phyloP scores from a whole-genome alignment of 2,329 filamentous ascomycete species.

The Drechslerella dactyloides region DNA sequence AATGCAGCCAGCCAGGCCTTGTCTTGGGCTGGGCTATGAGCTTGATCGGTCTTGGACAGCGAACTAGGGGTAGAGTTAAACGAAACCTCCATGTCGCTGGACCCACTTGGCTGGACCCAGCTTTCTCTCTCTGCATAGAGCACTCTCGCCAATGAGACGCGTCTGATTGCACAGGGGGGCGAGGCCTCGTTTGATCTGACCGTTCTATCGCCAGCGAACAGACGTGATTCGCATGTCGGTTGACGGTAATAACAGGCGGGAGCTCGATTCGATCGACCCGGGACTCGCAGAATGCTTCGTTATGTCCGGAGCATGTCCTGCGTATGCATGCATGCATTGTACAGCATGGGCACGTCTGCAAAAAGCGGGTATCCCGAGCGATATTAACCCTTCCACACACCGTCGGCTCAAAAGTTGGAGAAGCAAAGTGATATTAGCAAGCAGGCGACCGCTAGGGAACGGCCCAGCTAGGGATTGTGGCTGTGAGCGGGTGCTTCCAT shows the following conservation, averaged over 20 bases:
- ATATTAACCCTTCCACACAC: neutral
- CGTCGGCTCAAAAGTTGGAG: neutral
- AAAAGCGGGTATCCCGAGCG: neutral
- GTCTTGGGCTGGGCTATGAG: neutral
- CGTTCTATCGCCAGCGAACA: neutral
- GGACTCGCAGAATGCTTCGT: neutral
- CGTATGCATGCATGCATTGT: too few relatives aligned
- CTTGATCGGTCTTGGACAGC: too few relatives aligned
- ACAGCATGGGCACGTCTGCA: too few relatives aligned
- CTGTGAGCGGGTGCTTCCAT: too few relatives aligned
- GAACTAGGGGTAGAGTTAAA: too few relatives aligned
- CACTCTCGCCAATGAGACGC: neutral
- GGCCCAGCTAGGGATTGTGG: too few relatives aligned
- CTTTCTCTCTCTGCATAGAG: neutral
- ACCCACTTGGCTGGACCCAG: neutral
- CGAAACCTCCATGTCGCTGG: neutral
- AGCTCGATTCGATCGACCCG: neutral
- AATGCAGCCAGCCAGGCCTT: neutral
- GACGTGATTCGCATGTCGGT: neutral
- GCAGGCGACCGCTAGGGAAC: too few relatives aligned
- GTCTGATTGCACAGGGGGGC: neutral
- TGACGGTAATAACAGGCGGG: too few relatives aligned
- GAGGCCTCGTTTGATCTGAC: neutral
- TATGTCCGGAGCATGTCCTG: neutral
- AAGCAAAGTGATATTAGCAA: neutral